phyloP scores from a whole-genome alignment of 192 early-diverging fungal genomes.

The Coemansia sp. region DNA sequence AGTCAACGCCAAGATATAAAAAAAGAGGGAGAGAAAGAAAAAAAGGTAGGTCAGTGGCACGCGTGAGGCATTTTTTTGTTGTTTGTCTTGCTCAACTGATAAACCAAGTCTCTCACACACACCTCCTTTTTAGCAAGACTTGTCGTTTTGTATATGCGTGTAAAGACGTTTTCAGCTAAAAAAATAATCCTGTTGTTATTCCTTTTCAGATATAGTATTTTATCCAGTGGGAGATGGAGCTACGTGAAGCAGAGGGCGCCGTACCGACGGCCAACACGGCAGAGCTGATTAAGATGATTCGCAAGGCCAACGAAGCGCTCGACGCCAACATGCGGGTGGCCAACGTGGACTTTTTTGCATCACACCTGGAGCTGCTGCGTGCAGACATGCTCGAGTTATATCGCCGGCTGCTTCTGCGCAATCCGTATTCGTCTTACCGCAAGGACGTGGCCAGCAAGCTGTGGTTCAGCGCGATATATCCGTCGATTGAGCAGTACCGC shows the following conservation, averaged over 20 bases:
- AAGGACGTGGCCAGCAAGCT: conserved; percentile 45
- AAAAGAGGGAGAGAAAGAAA: no score
- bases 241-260: neutral
- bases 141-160: no score
- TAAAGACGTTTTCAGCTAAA: no score
- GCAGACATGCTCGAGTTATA: conserved; percentile 39
- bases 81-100: no score
- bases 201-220: neutral
- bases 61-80: no score
- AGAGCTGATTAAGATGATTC: conserved; percentile 43
- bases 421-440: conserved; percentile 43
- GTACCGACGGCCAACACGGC: conserved; percentile 28
- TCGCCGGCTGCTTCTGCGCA: conserved; percentile 40
- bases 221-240: conserved; percentile 2
- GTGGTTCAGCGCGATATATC: conserved; percentile 44
- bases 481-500: conserved; percentile 45
- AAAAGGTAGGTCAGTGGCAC: no score
- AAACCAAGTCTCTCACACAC: no score
- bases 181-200: neutral
- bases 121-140: no score
- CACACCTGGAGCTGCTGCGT: conserved; percentile 33
- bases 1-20: conserved; percentile 4
- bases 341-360: conserved; percentile 28
- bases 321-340: conserved; percentile 21
- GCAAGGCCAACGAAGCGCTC: conserved; percentile 24